Evolutionary conservation across 2,329 filamentous ascomycete genomes (phyloP).

Genomic region (Incumbomyces lentus): DNA sequence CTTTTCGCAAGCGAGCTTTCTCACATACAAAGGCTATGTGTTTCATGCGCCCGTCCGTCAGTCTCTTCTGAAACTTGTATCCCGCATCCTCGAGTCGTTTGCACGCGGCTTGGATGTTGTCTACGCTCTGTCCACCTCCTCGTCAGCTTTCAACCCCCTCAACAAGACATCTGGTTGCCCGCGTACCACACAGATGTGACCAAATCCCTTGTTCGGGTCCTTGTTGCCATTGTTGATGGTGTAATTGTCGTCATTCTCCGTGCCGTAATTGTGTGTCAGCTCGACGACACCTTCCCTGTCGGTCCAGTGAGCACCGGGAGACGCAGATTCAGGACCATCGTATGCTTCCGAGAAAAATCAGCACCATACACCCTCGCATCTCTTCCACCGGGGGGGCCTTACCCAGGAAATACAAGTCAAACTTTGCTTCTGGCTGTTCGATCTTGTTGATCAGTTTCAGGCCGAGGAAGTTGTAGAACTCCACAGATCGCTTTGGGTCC

Average conservation of each 20-base stretch:
- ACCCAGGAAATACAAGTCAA: conserved; percentile 82
- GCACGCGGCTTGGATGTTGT: conserved; percentile 82
- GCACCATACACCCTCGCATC: neutral
- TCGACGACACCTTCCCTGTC: conserved; percentile 87
- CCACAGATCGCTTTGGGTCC: conserved; percentile 53
- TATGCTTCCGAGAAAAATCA: conserved; percentile 48
- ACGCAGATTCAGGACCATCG: conserved; percentile 64
- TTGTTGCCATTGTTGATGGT: conserved; percentile 78
- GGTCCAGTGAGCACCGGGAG: conserved; percentile 60
- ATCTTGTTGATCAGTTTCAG: conserved; percentile 75
- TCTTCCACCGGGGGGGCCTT: neutral
- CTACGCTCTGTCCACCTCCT: conserved; percentile 42
- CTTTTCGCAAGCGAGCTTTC: too few relatives aligned
- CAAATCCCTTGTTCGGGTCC: conserved; percentile 76
- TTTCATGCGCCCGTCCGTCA: conserved; percentile 77
- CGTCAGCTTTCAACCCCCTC: too few relatives aligned
- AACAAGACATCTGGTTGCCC: too few relatives aligned
- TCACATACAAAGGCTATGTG: conserved; percentile 65
- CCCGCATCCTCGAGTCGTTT: conserved; percentile 79
- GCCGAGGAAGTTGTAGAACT: conserved; percentile 90
- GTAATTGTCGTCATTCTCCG: conserved; percentile 72
- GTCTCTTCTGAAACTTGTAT: conserved; percentile 90
- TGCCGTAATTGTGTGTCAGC: conserved; percentile 76
- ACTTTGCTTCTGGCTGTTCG: conserved; percentile 75
- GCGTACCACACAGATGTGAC: conserved; percentile 63